phyloP scores from a whole-genome alignment of 2,329 filamentous ascomycete genomes.

The Trichoderma atrobrunneum region DNA sequence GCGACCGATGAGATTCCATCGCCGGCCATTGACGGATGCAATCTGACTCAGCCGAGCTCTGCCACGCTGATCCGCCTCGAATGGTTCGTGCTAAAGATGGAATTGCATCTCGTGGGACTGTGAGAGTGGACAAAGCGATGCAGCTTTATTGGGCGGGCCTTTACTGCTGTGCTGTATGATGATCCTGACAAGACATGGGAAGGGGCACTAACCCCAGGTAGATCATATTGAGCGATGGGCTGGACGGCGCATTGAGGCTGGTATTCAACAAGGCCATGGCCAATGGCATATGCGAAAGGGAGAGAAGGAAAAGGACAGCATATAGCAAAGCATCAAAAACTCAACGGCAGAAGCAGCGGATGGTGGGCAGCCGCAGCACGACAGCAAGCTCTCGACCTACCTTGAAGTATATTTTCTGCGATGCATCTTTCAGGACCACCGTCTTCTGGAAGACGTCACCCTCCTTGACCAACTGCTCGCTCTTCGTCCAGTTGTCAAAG shows the following conservation, averaged over 20 bases:
- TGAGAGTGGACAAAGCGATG: not conserved
- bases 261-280: not conserved
- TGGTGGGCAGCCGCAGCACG: not conserved
- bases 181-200: slow-evolving; percentile 2
- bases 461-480: slow-evolving; percentile 74
- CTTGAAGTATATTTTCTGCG: slow-evolving; percentile 89
- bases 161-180: not conserved
- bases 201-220: slow-evolving; percentile 10
- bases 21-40: not conserved
- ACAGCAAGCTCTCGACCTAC: slow-evolving; percentile 49
- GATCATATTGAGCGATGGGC: slow-evolving; percentile 2
- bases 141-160: slow-evolving; percentile 9
- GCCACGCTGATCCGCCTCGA: not conserved
- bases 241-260: slow-evolving; percentile 7
- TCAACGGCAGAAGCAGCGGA: not conserved
- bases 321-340: not conserved
- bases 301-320: not conserved
- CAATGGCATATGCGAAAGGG: not conserved
- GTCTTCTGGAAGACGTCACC: slow-evolving; percentile 75
- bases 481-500: slow-evolving; percentile 92
- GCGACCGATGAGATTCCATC: not conserved
- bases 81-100: not conserved
- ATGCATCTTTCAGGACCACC: slow-evolving; percentile 64
- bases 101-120: not conserved
- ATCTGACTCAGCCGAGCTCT: slow-evolving; percentile 10